Conservation (phyloP, 2,329 filamentous ascomycete species). For the Diaporthe helianthi region DNA sequence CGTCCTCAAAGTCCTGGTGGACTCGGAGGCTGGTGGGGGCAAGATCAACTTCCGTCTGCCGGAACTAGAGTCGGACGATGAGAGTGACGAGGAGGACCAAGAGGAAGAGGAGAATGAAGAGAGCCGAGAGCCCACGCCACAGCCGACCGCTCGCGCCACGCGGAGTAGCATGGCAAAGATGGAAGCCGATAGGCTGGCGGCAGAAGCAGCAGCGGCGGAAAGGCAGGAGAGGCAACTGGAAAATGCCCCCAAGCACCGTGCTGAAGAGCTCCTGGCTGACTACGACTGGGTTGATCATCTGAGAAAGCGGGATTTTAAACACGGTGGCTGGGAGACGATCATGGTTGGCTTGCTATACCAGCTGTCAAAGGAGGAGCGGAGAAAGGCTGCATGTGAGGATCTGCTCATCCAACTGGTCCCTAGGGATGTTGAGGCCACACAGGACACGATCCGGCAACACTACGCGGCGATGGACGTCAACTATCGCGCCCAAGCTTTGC, state of each 20-base stretch:
- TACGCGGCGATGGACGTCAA: conserved; percentile 85
- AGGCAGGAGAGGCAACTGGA: conserved; percentile 55
- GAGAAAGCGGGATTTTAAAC: conserved; percentile 80
- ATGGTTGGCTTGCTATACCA: conserved; percentile 87
- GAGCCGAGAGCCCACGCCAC: conserved; percentile 74
- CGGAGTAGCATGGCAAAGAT: conserved; percentile 85
- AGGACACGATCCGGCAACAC: conserved; percentile 74
- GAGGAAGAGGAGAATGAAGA: conserved; percentile 63
- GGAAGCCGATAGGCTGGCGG: conserved; percentile 73
- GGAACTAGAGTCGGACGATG: conserved; percentile 74
- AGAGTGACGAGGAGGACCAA: conserved; percentile 68
- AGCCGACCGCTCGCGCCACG: conserved; percentile 74
- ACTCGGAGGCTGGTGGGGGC: conserved; percentile 75
- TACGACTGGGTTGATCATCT: conserved; percentile 89
- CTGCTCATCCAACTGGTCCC: conserved; percentile 85
- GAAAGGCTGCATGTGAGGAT: conserved; percentile 76
- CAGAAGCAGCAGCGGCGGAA: conserved; percentile 63
- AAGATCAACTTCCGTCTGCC: conserved; percentile 81
- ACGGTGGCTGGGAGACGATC: conserved; percentile 92
- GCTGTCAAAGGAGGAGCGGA: conserved; percentile 76
- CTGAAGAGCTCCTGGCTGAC: conserved; percentile 75
- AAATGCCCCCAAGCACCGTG: conserved; percentile 66
- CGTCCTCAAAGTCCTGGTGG: conserved; percentile 85
- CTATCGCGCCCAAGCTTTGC: conserved; percentile 77
- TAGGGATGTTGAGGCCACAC: conserved; percentile 74